A percentile compares a stretch with the other conserved stretches of the same genome.
These are phyloP conservation scores for Pythium rishiriense DNA, from an alignment of 352 stramenopile species.

Conservation along the genomic window DNA sequence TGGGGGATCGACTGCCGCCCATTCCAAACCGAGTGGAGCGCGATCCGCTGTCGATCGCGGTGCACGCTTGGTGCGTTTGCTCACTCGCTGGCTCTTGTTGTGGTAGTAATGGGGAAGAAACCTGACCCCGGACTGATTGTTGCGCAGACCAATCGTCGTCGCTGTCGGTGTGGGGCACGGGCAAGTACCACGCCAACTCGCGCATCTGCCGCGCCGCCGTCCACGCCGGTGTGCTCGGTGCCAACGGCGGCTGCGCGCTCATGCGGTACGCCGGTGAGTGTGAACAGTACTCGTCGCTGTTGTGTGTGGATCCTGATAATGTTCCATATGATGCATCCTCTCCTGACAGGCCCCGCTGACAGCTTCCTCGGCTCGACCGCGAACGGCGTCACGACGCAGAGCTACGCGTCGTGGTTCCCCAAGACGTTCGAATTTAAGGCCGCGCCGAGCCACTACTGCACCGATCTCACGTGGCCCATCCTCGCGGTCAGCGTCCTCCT, in stretches of 20 bases:
- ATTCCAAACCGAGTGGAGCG: constrained; percentile 38
- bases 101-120: no score
- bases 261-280: constrained; percentile 52
- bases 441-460: constrained; percentile 53
- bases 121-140: constrained; percentile 5
- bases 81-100: not conserved
- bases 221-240: constrained; percentile 67
- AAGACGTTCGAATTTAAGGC: constrained; percentile 80
- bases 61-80: constrained; percentile 61
- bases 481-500: constrained; percentile 39
- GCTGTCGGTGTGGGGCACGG: constrained; percentile 67
- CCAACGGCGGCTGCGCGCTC: constrained; percentile 70
- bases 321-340: not conserved
- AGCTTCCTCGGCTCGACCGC: constrained; percentile 46
- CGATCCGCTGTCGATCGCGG: constrained; percentile 63
- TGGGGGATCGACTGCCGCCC: constrained; percentile 44
- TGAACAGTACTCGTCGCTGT: not conserved
- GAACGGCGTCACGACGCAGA: constrained; percentile 49
- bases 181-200: constrained; percentile 71
- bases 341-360: constrained; percentile 37
- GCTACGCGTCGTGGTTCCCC: constrained; percentile 76
- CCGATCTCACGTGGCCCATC: constrained; percentile 77
- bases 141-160: constrained; percentile 60
- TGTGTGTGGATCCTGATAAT: not conserved
- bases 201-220: constrained; percentile 80